Evolutionary conservation across 108 stramenopile genomes (phyloP), one percentile per base, ranked within the genome.

Genomic region (Cyclotella cryptica): DNA sequence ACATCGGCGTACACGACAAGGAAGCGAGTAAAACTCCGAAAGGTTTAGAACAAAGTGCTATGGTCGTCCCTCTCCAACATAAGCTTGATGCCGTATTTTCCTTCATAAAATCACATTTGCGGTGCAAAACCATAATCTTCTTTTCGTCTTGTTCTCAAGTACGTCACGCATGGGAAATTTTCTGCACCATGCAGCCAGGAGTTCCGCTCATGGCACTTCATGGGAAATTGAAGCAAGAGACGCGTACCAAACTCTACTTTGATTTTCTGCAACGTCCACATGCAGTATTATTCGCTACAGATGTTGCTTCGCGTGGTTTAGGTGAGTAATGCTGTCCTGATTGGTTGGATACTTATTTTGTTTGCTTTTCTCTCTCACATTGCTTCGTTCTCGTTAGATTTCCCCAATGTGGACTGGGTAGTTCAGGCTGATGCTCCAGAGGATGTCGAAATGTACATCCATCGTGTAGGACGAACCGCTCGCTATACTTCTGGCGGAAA

Each of bases 331-430:
- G 2, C 35, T 5, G 2, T 2, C 4, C 6, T 35, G 35, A 35
- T 35, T 35, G 6, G 4, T 35, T 35, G 4, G 4, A 35, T 35
- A 35, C 6, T 35, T 5, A 35, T 35, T 2, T 2, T 6, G 35
- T 35, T 2, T 35, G 35, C 35, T 35, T 35, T 5, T 35, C 35
- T 35, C 35, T 35, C 35, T 5, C 35, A 35, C 35, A 35, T 35
- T 35, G 35, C 4, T 35, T 35, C 35, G 35, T 6, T 35, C 35
- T 35, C 4, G 2, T 35, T 6, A 18, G 99, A 99, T 65, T 99
- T 99, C 78, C 98, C 98, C 0, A 75, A 81, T 26, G 97, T 99
- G 19, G 98, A 99, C 84, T 99, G 99, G 99, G 98, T 99, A 12
- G 88, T 98, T 9, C 98, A 99, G 86, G 91, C 88, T 10, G 99